Conservation (phyloP, 2,329 filamentous ascomycete genomes). For the Colletotrichum musicola region DNA sequence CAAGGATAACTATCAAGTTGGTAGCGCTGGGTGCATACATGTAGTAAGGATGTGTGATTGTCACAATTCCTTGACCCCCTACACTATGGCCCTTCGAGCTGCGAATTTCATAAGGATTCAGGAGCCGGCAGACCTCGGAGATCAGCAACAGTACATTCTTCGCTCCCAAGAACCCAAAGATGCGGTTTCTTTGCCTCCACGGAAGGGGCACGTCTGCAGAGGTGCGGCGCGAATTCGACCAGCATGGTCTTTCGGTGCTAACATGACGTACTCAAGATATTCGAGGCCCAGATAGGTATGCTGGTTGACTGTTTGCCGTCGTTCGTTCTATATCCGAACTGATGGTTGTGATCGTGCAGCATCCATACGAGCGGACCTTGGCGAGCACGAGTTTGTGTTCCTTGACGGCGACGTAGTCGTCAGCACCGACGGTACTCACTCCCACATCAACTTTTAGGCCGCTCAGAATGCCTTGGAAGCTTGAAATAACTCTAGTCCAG, state of each 20-base stretch:
- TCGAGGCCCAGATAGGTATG: not conserved
- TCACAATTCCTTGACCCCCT: too few species aligned
- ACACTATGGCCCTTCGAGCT: too few species aligned
- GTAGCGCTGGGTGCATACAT: too few species aligned
- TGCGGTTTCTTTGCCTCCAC: slow-evolving; percentile 4
- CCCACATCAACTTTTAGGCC: too few species aligned
- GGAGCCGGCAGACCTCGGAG: too few species aligned
- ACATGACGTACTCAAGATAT: not conserved
- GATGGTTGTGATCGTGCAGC: not conserved
- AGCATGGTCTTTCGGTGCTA: not conserved
- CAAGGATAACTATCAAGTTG: too few species aligned
- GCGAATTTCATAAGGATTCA: too few species aligned
- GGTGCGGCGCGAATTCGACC: not conserved
- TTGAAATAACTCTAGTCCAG: not conserved
- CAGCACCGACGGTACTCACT: not conserved
- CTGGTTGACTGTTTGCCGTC: too few species aligned
- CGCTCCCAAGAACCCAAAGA: not conserved
- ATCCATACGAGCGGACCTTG: not conserved
- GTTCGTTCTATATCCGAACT: too few species aligned
- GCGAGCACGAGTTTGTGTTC: not conserved
- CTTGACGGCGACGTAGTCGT: not conserved
- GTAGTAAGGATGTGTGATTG: too few species aligned
- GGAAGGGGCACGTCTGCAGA: not conserved
- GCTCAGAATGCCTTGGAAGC: too few species aligned
- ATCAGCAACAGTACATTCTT: too few species aligned